A percentile compares a stretch with the other conserved stretches of the same genome.
Conservation (phyloP, 768 basidiomycete species). For the Neoboletus subvelutipes region DNA sequence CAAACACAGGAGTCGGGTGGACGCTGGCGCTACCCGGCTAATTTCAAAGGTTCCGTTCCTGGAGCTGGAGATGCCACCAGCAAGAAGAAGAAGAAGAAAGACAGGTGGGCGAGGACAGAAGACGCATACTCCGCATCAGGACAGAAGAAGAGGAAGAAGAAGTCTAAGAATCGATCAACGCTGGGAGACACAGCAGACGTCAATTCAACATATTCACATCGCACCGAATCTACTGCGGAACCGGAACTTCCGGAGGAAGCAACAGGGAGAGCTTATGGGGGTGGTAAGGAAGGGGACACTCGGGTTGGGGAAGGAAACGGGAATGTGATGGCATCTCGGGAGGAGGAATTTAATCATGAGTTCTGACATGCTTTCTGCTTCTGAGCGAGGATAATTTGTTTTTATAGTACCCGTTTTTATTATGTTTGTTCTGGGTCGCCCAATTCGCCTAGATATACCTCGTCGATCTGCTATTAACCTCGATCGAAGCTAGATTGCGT, state of each 20-base stretch:
- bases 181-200: constrained; percentile 33
- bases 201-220: constrained; percentile 34
- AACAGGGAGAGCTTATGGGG: constrained; percentile 64
- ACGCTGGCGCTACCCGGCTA: constrained; percentile 85
- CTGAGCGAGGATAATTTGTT: not conserved
- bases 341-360: constrained; percentile 64
- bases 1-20: constrained; percentile 38
- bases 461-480: not conserved
- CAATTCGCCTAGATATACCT: constrained; percentile 6
- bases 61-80: constrained; percentile 41
- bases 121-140: constrained; percentile 62
- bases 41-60: constrained; percentile 61
- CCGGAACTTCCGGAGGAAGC: constrained; percentile 64
- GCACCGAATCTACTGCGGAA: constrained; percentile 42
- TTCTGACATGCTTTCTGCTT: constrained; percentile 40
- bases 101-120: constrained; percentile 84
- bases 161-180: constrained; percentile 50
- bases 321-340: constrained; percentile 29
- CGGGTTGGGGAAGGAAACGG: constrained; percentile 18
- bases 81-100: constrained; percentile 77
- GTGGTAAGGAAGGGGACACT: constrained; percentile 13
- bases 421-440: not conserved
- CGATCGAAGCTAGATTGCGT: not conserved
- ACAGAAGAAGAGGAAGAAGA: constrained; percentile 65
- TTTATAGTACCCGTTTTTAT: constrained; percentile 14